Conservation (phyloP, 768 basidiomycete genomes). For the Megacollybia marginata region DNA sequence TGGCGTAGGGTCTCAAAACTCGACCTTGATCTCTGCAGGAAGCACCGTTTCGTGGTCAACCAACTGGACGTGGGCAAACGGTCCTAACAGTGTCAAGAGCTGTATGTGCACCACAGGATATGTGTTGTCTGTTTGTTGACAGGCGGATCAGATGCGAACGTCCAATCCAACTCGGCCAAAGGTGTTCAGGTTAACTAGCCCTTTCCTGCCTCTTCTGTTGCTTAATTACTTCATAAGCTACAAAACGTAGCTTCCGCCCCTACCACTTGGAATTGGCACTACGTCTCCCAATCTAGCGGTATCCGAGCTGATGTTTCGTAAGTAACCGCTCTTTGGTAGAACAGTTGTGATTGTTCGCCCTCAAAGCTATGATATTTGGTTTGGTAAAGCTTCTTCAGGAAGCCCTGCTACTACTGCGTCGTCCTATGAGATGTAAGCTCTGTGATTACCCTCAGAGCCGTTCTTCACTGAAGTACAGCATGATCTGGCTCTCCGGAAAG, state of each 20-base stretch:
- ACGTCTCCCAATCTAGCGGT: slow-evolving; percentile 32
- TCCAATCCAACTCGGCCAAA: slow-evolving; percentile 35
- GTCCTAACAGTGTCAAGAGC: slow-evolving; percentile 46
- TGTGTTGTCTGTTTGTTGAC: neutral
- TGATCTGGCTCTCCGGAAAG: slow-evolving; percentile 54
- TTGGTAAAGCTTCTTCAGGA: slow-evolving; percentile 34
- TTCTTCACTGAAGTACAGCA: slow-evolving; percentile 20
- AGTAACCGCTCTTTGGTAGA: slow-evolving; percentile 16
- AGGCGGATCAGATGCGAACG: slow-evolving; percentile 36
- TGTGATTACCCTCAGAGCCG: neutral
- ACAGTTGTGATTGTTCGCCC: too few species aligned
- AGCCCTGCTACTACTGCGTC: slow-evolving; percentile 38
- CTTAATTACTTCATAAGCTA: neutral
- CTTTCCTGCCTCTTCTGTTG: neutral
- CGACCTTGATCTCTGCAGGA: slow-evolving; percentile 35
- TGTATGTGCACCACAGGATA: slow-evolving; percentile 25
- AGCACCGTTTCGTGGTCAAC: slow-evolving; percentile 46
- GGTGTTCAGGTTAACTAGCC: slow-evolving; percentile 35
- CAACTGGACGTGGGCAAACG: slow-evolving; percentile 44
- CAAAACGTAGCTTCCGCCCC: slow-evolving; percentile 27
- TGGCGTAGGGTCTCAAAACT: slow-evolving; percentile 42
- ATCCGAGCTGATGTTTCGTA: slow-evolving; percentile 50
- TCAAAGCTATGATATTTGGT: slow-evolving; percentile 43
- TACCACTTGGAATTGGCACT: slow-evolving; percentile 45
- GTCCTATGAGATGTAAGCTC: slow-evolving; percentile 44